Evolutionary conservation across 805 yeast species (phyloP), one percentile per base, ranked within the genome.

Genomic region (Hanseniaspora vineae): DNA sequence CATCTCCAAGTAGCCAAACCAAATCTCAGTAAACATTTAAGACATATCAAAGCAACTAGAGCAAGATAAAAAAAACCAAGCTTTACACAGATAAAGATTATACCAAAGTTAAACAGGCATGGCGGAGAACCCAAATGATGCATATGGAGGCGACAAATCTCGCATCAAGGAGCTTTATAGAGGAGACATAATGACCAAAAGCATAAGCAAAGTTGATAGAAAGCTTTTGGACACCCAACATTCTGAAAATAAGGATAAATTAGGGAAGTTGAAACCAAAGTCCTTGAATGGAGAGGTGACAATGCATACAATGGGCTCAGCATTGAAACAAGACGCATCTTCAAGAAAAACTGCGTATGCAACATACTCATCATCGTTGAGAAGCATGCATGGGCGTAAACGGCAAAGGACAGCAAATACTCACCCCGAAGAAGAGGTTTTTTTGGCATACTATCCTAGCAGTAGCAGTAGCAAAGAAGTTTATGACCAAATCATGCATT

Each of bases 131-230:
- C 20, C 15, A 19, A 44, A 54, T 15, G 49, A 23, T 23, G 29
- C 48, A 11, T 39, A 49, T 19, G 47, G 48, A 19, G 50, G 45
- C 32, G 50, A 55, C 44, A 58, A 57, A 47, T 10, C 13, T 13
- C 23, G 15, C 3, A 60, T 62, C 23, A 56, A 55, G 35, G 64
- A 62, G 59, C 52, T 60, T 6, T 80, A 79, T 62, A 72, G 78
- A 53, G 77, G 79, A 55, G 82, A 79, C 59, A 84, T 77, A 58
- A 81, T 85, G 88, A 74, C 94, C 45, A 83, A 80, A 55, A 80
- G 80, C 67, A 90, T 85, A 51, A 70, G 80, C 31, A 66, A 72
- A 52, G 75, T 73, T 51, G 86, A 81, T 58, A 68, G 71, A 51
- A 62, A 80, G 45, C 65, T 77, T 37, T 59, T 76, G 45, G 72